phyloP scores from a whole-genome alignment of 2,329 filamentous ascomycete species.

The Trichophyton verrucosum region DNA sequence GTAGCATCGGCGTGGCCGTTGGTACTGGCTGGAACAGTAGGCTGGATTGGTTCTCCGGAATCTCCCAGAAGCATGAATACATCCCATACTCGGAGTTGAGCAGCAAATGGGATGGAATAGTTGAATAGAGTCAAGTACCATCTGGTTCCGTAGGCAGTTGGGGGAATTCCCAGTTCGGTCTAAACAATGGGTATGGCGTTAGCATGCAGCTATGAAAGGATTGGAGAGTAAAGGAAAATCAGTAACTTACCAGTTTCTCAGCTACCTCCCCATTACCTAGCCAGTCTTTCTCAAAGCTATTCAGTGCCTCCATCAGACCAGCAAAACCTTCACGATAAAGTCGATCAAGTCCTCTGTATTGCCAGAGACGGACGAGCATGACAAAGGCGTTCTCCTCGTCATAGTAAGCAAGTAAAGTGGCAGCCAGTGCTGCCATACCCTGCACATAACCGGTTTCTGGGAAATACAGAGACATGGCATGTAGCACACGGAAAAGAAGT shows the following conservation, averaged over 20 bases:
- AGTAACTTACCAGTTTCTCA: conserved; percentile 56
- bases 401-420: conserved; percentile 89
- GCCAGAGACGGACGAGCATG: conserved; percentile 93
- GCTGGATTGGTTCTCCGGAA: conserved; percentile 35
- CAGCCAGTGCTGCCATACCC: conserved; percentile 88
- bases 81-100: conserved; percentile 93
- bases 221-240: not conserved
- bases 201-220: not conserved
- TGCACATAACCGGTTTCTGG: conserved; percentile 91
- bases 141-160: conserved; percentile 86
- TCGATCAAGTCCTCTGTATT: conserved; percentile 69
- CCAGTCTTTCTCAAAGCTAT: conserved; percentile 78
- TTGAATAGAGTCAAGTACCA: conserved; percentile 99
- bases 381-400: conserved; percentile 90
- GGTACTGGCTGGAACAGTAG: conserved; percentile 13
- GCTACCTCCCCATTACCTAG: conserved; percentile 65
- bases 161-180: conserved; percentile 66
- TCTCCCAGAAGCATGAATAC: conserved; percentile 92
- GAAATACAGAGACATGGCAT: conserved; percentile 82
- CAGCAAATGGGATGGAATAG: conserved; percentile 84
- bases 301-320: conserved; percentile 72
- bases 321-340: conserved; percentile 76
- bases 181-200: conserved; percentile 23
- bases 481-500: conserved; percentile 80
- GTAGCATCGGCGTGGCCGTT: conserved; percentile 14